Evolutionary conservation across 73 alveolate species (phyloP).

Genomic region (Paramecium sexaurelia): DNA sequence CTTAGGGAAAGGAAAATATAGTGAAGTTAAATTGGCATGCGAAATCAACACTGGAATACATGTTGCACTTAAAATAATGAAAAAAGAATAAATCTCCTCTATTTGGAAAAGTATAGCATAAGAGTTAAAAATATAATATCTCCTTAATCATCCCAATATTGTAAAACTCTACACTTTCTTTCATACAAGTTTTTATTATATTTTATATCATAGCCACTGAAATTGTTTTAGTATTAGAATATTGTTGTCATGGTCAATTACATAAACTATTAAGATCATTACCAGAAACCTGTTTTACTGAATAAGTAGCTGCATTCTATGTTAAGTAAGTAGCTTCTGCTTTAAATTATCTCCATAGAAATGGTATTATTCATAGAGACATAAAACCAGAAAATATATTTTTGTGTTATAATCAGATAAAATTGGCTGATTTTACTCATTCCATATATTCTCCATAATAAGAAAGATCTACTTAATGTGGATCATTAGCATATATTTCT

Average conservation of each 20-base stretch:
- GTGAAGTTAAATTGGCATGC: constrained; percentile 16
- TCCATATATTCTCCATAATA: background rate
- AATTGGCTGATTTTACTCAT: constrained; percentile 69
- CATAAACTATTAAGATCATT: background rate
- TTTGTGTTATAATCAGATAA: background rate
- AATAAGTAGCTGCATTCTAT: background rate
- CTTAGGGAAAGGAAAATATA: constrained; percentile 27
- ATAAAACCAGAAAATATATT: constrained; percentile 66
- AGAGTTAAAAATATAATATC: constrained; percentile 26
- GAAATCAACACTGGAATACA: constrained; percentile 45
- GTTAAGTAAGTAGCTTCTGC: constrained; percentile 27
- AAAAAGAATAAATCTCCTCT: background rate
- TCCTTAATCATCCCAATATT: constrained; percentile 42
- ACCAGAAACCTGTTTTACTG: constrained; percentile 32
- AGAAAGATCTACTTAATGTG: constrained; percentile 65
- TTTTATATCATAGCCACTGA: background rate
- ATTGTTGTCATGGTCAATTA: constrained; percentile 29
- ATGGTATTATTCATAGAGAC: constrained; percentile 64
- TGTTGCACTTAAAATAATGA: constrained; percentile 48
- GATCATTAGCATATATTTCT: constrained; percentile 59
- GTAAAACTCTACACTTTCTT: constrained; percentile 41
- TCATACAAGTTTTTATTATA: background rate
- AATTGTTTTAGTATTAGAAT: constrained; percentile 1
- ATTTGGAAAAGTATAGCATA: constrained; percentile 15
- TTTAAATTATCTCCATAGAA: constrained; percentile 33